Conservation (phyloP, 805 yeast genomes). For the Barnettozyma wickerhamii region DNA sequence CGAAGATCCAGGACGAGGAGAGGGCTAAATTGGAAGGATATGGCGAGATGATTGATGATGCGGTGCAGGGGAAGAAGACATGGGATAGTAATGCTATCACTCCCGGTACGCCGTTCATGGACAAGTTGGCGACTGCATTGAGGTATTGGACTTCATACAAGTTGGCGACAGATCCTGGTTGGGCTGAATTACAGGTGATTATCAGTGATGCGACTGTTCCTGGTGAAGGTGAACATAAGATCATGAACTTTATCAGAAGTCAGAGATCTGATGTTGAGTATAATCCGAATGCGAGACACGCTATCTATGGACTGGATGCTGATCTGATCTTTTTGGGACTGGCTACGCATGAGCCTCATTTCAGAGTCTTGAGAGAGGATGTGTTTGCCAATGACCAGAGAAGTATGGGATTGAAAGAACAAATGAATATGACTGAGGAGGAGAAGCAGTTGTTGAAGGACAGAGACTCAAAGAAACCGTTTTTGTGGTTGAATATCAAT, state of each 20-base stretch:
- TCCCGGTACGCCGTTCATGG: slow-evolving; percentile 97
- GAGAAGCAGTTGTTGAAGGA: slow-evolving; percentile 36
- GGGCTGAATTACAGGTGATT: slow-evolving; percentile 76
- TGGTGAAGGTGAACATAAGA: slow-evolving; percentile 98
- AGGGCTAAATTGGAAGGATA: slow-evolving; percentile 43
- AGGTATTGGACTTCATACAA: slow-evolving; percentile 87
- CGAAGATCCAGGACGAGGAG: slow-evolving; percentile 71
- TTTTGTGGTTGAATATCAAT: slow-evolving; percentile 88
- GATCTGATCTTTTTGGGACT: slow-evolving; percentile 92
- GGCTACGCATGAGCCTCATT: slow-evolving; percentile 94
- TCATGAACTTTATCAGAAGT: slow-evolving; percentile 85
- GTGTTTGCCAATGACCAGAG: slow-evolving; percentile 70
- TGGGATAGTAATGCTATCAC: slow-evolving; percentile 98
- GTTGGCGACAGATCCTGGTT: slow-evolving; percentile 76
- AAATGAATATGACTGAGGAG: slow-evolving; percentile 56
- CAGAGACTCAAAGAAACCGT: slow-evolving; percentile 61
- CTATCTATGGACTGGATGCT: slow-evolving; percentile 94
- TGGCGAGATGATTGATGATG: slow-evolving; percentile 71
- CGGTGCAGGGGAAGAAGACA: slow-evolving; percentile 65
- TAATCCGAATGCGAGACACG: slow-evolving; percentile 81
- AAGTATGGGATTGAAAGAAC: slow-evolving; percentile 43
- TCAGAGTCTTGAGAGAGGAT: slow-evolving; percentile 89
- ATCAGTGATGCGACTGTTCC: slow-evolving; percentile 95
- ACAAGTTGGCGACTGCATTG: slow-evolving; percentile 72
- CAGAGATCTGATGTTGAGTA: slow-evolving; percentile 70